Conservation (phyloP, 2,329 filamentous ascomycete genomes). For the Cladosporium colombiae region DNA sequence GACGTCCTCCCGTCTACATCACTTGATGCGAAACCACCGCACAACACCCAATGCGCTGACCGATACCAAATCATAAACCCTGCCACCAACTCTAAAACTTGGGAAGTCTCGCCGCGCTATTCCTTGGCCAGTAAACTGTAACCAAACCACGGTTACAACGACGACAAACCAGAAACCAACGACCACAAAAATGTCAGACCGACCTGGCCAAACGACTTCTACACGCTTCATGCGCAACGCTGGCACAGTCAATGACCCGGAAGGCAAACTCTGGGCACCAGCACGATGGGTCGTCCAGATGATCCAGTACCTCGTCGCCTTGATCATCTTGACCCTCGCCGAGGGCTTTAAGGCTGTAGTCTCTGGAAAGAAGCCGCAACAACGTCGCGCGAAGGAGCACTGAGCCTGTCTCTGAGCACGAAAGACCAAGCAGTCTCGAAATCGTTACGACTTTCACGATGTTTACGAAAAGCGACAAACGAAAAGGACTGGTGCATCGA, state of each 20-base stretch:
- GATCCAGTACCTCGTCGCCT: constrained; percentile 31
- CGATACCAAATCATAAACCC: neutral
- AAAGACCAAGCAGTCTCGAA: too few relatives aligned
- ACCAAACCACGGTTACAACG: neutral
- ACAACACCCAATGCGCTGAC: neutral
- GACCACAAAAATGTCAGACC: constrained; percentile 17
- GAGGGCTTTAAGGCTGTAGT: constrained; percentile 20
- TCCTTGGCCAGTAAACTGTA: neutral
- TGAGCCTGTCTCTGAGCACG: neutral
- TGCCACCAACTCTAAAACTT: neutral
- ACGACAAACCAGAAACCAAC: neutral
- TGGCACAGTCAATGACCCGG: constrained; percentile 30
- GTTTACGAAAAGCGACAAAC: neutral
- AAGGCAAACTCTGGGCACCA: constrained; percentile 30
- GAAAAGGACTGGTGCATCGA: neutral
- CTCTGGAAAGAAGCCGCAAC: neutral
- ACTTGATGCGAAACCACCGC: neutral
- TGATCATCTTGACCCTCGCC: constrained; percentile 29
- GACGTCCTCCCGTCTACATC: neutral
- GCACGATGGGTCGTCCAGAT: constrained; percentile 30
- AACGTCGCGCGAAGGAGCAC: neutral
- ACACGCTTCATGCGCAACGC: constrained; percentile 30
- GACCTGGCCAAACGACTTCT: constrained; percentile 20
- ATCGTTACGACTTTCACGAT: neutral
- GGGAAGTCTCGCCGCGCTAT: neutral